Evolutionary conservation across 225 moss, liverwort and hornwort genomes (phyloP).

Genomic region (Thuidium tamariscinum): DNA sequence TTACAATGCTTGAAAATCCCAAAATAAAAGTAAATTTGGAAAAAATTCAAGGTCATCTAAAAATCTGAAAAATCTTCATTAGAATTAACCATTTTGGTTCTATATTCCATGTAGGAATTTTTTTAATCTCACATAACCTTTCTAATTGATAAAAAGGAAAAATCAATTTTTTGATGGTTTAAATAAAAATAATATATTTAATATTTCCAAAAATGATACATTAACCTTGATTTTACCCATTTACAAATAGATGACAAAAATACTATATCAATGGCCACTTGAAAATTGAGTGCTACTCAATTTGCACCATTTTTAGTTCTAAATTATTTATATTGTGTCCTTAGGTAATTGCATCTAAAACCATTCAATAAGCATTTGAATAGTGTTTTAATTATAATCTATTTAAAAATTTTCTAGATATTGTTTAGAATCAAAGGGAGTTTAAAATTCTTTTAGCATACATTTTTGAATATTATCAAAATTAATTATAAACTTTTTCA

Average conservation of each 20-base stretch:
- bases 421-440: rapidly evolving
- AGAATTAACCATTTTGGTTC: not conserved
- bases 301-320: not conserved
- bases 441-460: rapidly evolving
- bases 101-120: rapidly evolving
- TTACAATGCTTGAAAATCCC: not conserved
- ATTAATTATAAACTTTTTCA: not conserved
- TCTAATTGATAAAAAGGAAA: not conserved
- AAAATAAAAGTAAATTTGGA: no score
- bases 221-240: not conserved
- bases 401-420: not conserved
- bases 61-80: not conserved
- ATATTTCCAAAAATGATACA: rapidly evolving
- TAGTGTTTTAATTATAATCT: no score
- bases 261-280: not conserved
- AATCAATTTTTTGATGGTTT: not conserved
- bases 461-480: not conserved
- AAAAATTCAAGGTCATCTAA: not conserved
- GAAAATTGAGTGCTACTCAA: rapidly evolving
- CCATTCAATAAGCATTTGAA: not conserved
- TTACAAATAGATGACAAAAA: no score
- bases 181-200: not conserved
- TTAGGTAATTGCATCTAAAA: not conserved
- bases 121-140: not conserved
- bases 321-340: not conserved